Percentiles rank a stretch among this genome's conserved stretches.
phyloP scores from a whole-genome alignment of 2,329 filamentous ascomycete genomes.

The Corniculantispora saksenae region DNA sequence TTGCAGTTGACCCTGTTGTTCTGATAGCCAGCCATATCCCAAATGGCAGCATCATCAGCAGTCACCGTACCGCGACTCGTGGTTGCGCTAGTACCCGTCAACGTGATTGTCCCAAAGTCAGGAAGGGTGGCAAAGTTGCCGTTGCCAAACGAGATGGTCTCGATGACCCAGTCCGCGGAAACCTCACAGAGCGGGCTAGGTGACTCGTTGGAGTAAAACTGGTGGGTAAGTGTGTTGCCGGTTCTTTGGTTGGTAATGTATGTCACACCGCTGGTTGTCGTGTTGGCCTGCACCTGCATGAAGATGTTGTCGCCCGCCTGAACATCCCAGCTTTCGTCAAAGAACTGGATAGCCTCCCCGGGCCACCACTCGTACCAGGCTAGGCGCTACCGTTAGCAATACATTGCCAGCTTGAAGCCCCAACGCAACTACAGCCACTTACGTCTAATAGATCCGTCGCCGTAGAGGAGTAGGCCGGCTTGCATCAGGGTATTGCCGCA shows the following conservation, averaged over 20 bases:
- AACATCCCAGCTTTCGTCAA: background rate
- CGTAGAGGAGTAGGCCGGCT: background rate
- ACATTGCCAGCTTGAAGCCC: background rate
- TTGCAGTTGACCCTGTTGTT: slow-evolving; percentile 5
- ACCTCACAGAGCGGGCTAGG: background rate
- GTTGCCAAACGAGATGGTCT: slow-evolving; percentile 10
- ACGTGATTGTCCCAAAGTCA: slow-evolving; percentile 2
- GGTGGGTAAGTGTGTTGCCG: background rate
- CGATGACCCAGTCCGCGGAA: slow-evolving; percentile 4
- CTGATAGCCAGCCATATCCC: background rate
- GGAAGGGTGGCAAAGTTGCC: slow-evolving; percentile 9
- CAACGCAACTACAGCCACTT: background rate
- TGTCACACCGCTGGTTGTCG: background rate
- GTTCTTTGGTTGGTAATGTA: background rate
- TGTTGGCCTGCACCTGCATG: slow-evolving; percentile 1
- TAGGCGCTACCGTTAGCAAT: background rate
- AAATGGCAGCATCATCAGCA: background rate
- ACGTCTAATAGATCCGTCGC: background rate
- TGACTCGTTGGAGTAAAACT: background rate
- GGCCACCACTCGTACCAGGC: slow-evolving; percentile 11
- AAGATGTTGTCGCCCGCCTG: slow-evolving; percentile 6
- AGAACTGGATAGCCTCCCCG: background rate
- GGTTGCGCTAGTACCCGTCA: background rate
- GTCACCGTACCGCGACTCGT: background rate
- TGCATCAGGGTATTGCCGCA: slow-evolving; percentile 5